phyloP scores from a whole-genome alignment of 2,329 filamentous ascomycete species.

The Claviceps monticola region DNA sequence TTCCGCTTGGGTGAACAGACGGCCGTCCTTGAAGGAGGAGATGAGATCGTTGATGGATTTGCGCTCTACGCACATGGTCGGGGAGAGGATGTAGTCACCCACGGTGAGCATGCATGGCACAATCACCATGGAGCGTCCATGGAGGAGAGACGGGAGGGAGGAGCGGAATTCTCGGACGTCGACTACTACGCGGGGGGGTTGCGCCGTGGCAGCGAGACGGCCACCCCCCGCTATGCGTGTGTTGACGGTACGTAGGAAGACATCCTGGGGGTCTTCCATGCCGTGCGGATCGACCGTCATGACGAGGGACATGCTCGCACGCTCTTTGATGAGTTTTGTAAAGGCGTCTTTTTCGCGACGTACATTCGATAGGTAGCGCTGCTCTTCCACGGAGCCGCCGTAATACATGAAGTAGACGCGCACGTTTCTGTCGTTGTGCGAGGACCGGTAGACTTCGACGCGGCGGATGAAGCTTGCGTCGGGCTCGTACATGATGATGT shows the following conservation, averaged over 20 bases:
- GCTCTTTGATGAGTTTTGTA: slow-evolving; percentile 86
- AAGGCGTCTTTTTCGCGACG: slow-evolving; percentile 95
- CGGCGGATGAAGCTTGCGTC: slow-evolving; percentile 87
- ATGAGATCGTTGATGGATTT: slow-evolving; percentile 89
- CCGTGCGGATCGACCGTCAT: slow-evolving; percentile 58
- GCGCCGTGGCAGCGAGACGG: slow-evolving; percentile 64
- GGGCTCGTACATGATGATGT: slow-evolving; percentile 98
- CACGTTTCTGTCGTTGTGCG: slow-evolving; percentile 77
- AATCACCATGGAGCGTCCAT: slow-evolving; percentile 76
- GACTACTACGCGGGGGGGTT: slow-evolving; percentile 82
- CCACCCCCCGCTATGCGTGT: slow-evolving; percentile 93
- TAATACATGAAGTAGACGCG: slow-evolving; percentile 97
- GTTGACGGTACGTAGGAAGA: slow-evolving; percentile 88
- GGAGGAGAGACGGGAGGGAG: slow-evolving; percentile 76
- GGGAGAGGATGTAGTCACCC: slow-evolving; percentile 88
- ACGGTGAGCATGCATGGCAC: slow-evolving; percentile 94
- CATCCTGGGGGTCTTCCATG: slow-evolving; percentile 71
- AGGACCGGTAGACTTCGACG: slow-evolving; percentile 91
- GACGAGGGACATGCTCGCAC: slow-evolving; percentile 82
- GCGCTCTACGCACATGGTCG: slow-evolving; percentile 82
- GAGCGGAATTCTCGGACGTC: slow-evolving; percentile 95
- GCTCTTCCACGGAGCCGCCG: slow-evolving; percentile 85
- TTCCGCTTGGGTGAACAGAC: slow-evolving; percentile 83
- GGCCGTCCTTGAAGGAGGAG: slow-evolving; percentile 79
- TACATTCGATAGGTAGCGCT: slow-evolving; percentile 77